Conservation (phyloP, 2,329 filamentous ascomycete genomes). For the Ophiostoma sp. region DNA sequence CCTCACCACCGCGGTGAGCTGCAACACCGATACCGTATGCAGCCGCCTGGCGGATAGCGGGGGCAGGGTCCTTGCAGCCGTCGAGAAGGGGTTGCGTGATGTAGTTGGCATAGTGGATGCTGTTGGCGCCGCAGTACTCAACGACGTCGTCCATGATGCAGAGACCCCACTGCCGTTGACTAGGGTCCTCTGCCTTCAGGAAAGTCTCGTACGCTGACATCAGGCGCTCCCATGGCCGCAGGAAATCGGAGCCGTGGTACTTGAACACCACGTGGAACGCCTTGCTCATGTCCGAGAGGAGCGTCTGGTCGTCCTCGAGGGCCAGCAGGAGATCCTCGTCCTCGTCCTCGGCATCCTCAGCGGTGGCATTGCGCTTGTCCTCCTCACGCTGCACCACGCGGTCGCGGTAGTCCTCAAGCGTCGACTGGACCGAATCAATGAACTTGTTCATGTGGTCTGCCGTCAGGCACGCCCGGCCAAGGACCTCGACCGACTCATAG, state of each 20-base stretch:
- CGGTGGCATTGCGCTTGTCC: slow-evolving; percentile 70
- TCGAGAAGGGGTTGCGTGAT: slow-evolving; percentile 85
- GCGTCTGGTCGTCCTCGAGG: slow-evolving; percentile 94
- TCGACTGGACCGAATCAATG: slow-evolving; percentile 80
- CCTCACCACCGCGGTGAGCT: slow-evolving; percentile 82
- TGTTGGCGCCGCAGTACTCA: slow-evolving; percentile 90
- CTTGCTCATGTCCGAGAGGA: slow-evolving; percentile 99
- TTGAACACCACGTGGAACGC: slow-evolving; percentile 99
- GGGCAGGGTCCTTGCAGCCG: slow-evolving; percentile 80
- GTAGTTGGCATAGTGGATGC: slow-evolving; percentile 79
- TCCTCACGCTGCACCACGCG: slow-evolving; percentile 82
- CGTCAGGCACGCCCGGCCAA: slow-evolving; percentile 80
- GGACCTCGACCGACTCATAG: slow-evolving; percentile 94
- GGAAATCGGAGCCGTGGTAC: slow-evolving; percentile 82
- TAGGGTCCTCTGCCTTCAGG: slow-evolving; percentile 76
- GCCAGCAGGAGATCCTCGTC: slow-evolving; percentile 84
- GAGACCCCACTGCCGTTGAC: slow-evolving; percentile 96
- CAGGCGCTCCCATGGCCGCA: slow-evolving; percentile 83
- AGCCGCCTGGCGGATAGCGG: slow-evolving; percentile 87
- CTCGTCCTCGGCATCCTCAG: slow-evolving; percentile 84
- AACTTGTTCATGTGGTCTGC: slow-evolving; percentile 80
- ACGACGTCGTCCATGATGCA: slow-evolving; percentile 98
- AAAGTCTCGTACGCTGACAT: slow-evolving; percentile 84
- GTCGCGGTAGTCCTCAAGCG: slow-evolving; percentile 88
- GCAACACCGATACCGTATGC: slow-evolving; percentile 95